Evolutionary conservation across 2,329 filamentous ascomycete genomes (phyloP), one percentile per base, ranked within the genome.

Genomic region (Trichoderma sp.): DNA sequence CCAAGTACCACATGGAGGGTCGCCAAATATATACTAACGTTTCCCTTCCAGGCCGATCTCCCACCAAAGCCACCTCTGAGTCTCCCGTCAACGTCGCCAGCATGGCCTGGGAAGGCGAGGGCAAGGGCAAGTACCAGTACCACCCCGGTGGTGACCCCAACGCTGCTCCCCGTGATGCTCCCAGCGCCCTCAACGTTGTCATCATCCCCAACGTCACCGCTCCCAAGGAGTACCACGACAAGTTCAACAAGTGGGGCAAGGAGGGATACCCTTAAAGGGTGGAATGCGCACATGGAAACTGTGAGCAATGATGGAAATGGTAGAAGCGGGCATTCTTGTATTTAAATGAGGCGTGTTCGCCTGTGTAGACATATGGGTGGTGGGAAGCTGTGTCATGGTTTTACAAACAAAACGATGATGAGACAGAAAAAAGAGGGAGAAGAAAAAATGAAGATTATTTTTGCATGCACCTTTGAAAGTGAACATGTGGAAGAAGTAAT

Each of bases 171-270:
- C 94, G 92, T 86, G 93, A 98, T 79, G 96, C 96, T 73, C 96
- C 96, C 76, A 97, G 93, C 83, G 96, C 96, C 74, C 85, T 99
- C 84, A 97, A 99, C 88, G 93, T 92, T 75, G 95, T 98, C 77
- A 91, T 99, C 81, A 88, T 99, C 70, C 96, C 96, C 79, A 92
- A 97, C 80, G 95, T 99, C 80, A 96, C 92, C 80, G 87, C 98
- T 77, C 95, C 96, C 80, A 94, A 92, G 93, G 88, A 92, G 79
- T 90, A 98, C 75, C 96, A 99, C 86, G 96, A 99, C 78, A 92
- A 92, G 86, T 98, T 92, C 90, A 99, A 99, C 93, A 99, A 99
- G 88, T 98, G 93, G 90, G 96, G 96, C 84, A 98, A 98, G 90
- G 96, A 98, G 77, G 95, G 94, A 77, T 98, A 92, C 85, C 82